Evolutionary conservation across 1,284 basidiomycete species (phyloP).

Genomic region (Golubevia pallescens): DNA sequence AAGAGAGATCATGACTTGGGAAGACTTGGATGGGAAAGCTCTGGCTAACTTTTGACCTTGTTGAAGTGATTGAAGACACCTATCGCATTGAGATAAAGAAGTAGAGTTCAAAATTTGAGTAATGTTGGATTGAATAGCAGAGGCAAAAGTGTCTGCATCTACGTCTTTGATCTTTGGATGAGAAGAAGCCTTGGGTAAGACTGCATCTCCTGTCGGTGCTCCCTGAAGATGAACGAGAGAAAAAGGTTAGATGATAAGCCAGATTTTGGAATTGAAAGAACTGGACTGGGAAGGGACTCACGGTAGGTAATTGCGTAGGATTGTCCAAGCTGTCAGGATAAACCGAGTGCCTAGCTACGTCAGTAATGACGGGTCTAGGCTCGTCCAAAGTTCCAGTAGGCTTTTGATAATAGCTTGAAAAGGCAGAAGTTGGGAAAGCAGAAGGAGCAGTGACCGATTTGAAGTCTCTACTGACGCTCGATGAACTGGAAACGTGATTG

Average conservation of each 20-base stretch:
- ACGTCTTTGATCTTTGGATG: neutral
- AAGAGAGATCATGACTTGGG: slow-evolving; percentile 7
- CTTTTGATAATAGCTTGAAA: slow-evolving; percentile 27
- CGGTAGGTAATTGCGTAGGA: slow-evolving; percentile 8
- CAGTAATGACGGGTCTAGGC: slow-evolving; percentile 41
- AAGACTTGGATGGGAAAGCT: slow-evolving; percentile 1
- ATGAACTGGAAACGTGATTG: no score
- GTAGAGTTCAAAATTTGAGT: slow-evolving; percentile 3
- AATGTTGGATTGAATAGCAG: slow-evolving; percentile 7
- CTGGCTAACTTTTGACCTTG: slow-evolving; percentile 7
- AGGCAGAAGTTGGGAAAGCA: slow-evolving; percentile 45
- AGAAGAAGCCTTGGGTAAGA: slow-evolving; percentile 9
- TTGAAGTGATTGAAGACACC: slow-evolving; percentile 4
- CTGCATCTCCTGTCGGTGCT: slow-evolving; percentile 6
- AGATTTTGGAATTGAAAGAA: neutral
- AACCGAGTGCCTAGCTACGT: slow-evolving; percentile 24
- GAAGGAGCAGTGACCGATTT: slow-evolving; percentile 20
- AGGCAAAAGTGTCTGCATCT: neutral
- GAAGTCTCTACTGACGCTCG: neutral
- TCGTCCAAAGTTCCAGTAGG: slow-evolving; percentile 33
- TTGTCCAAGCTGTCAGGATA: slow-evolving; percentile 10
- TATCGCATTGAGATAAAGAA: slow-evolving; percentile 2
- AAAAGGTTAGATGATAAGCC: neutral
- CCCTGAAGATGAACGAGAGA: neutral
- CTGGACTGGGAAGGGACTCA: neutral